phyloP scores from a whole-genome alignment of 768 basidiomycete genomes.

The Xerocomus brunneocitrinus region DNA sequence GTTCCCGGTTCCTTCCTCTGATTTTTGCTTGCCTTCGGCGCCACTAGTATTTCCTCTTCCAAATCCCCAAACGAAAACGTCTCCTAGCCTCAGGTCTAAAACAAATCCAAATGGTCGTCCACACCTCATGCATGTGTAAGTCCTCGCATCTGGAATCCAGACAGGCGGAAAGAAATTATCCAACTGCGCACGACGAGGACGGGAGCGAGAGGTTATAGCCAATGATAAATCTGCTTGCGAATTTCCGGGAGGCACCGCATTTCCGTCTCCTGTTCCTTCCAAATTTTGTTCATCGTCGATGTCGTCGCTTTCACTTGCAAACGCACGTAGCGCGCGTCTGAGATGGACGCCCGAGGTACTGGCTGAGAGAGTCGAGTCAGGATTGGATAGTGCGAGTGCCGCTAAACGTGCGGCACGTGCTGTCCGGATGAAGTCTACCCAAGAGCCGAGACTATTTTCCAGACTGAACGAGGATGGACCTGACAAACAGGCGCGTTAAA shows the following conservation, averaged over 20 bases:
- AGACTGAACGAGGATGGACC: constrained; percentile 1
- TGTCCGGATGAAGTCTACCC: constrained; percentile 62
- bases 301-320: constrained; percentile 42
- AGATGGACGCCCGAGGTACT: constrained; percentile 74
- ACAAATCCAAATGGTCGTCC: constrained; percentile 61
- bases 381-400: constrained; percentile 65
- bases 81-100: constrained; percentile 22
- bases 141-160: constrained; percentile 87
- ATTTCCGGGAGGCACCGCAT: constrained; percentile 13
- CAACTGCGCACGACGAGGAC: constrained; percentile 24
- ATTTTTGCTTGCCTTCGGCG: constrained; percentile 12
- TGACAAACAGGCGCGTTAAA: not conserved
- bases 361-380: constrained; percentile 77
- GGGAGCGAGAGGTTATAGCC: not conserved
- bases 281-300: constrained; percentile 39
- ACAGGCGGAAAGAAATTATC: constrained; percentile 80
- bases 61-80: constrained; percentile 27
- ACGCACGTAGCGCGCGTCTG: constrained; percentile 67
- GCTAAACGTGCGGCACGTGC: constrained; percentile 70
- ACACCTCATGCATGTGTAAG: constrained; percentile 84
- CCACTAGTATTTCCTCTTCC: constrained; percentile 37
- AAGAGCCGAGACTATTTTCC: constrained; percentile 42
- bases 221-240: not conserved
- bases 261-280: constrained; percentile 42
- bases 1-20: constrained; percentile 6